Base-by-base conservation (phyloP, 139 green algal species). In the Gonium pectorale region DNA sequence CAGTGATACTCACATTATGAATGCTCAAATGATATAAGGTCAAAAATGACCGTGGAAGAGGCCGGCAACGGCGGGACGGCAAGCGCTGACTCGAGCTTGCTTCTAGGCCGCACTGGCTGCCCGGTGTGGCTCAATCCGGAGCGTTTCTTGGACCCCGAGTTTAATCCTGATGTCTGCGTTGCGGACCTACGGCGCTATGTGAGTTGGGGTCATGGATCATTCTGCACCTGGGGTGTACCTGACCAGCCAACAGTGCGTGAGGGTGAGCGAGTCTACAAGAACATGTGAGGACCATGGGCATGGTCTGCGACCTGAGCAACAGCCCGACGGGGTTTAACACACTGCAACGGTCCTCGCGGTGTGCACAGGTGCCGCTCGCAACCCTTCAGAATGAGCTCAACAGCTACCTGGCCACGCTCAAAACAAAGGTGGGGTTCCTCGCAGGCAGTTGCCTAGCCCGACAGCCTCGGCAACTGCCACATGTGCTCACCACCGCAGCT, bases 311-410 rank as follows among this genome's bases (percentile, higher is more conserved):
- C n/a, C n/a, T 44, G 13, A 56, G 40, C 31, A 11, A 62, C 27
- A 78, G 5, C 46, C 26, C 41, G 9, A 9, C 13, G 31, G 46
- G 35, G 19, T 19, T 33, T 5, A 29, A 7, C 21, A 46, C 35
- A n/a, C 22, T 46, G 38, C 38, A 51, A 26, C 22, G 29, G 4
- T 70, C 5, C 44, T 66, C 27, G 8, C 13, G 31, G 38, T 66
- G 0, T 85, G 35, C 90, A 98, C n/a, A n/a, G 95, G 97, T 99
- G 17, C 95, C 96, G 0, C 73, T 99, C 41, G 94, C 98, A 8
- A 96, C 90, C 3, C 88, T 99, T 24, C 92, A 90, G 44, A 82
- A 60, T 6, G 90, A 99, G 86, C 87, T 99, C 44, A 82, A 95
- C 24, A 79, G 67, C 2, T 94, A 99, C 78, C 72, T 97, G 27